Evolutionary conservation across 768 basidiomycete genomes (phyloP).

Genomic region (Coprinopsis marcescibilis): DNA sequence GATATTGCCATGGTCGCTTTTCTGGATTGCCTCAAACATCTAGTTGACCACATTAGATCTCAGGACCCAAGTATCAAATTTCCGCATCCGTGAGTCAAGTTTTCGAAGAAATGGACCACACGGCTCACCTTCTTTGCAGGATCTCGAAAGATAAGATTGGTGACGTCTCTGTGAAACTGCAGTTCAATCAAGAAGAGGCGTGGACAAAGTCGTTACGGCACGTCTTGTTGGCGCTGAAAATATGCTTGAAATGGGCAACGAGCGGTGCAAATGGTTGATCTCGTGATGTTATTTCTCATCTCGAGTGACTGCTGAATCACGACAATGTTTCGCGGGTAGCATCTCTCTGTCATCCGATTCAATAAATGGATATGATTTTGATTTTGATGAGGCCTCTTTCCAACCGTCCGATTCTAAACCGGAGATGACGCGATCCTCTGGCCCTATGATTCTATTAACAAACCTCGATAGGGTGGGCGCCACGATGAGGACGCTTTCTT

Average conservation of each 20-base stretch:
- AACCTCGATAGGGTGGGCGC: neutral
- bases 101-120: conserved; percentile 5
- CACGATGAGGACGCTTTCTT: neutral
- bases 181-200: conserved; percentile 91
- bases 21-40: conserved; percentile 88
- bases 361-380: neutral
- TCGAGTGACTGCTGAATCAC: neutral
- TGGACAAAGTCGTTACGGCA: conserved; percentile 95
- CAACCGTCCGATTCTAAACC: neutral
- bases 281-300: conserved; percentile 8
- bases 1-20: conserved; percentile 96
- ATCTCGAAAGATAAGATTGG: conserved; percentile 94
- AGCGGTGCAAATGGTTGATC: conserved; percentile 63
- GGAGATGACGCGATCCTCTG: conserved; percentile 22
- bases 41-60: conserved; percentile 79
- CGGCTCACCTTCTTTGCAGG: conserved; percentile 37
- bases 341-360: neutral
- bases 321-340: neutral
- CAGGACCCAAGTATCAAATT: conserved; percentile 72
- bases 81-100: conserved; percentile 71
- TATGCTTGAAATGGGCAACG: conserved; percentile 82
- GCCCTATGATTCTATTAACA: conserved; percentile 13
- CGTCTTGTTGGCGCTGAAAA: conserved; percentile 84
- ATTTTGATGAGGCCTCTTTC: conserved; percentile 2
- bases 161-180: conserved; percentile 88